phyloP scores from a whole-genome alignment of 1,284 basidiomycete genomes.

The Pyrrhoderma lamaoense region DNA sequence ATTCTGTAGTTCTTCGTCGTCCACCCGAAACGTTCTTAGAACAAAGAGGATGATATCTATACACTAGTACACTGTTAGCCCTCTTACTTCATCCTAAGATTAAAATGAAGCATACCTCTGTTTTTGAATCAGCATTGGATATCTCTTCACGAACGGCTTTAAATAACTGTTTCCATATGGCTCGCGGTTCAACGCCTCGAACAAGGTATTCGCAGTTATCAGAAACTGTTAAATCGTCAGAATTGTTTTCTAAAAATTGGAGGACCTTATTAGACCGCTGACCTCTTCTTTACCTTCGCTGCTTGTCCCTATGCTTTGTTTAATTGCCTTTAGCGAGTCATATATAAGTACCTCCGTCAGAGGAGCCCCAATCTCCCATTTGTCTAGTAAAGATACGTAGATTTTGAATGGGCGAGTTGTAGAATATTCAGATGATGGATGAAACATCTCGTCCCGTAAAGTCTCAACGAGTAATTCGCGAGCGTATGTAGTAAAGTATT shows the following conservation, averaged over 20 bases:
- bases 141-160: slow-evolving; percentile 47
- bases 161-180: slow-evolving; percentile 80
- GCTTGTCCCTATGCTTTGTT: slow-evolving; percentile 44
- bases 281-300: slow-evolving; percentile 59
- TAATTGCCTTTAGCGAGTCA: slow-evolving; percentile 72
- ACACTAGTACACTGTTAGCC: slow-evolving; percentile 34
- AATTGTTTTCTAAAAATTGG: slow-evolving; percentile 12
- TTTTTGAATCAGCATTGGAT: slow-evolving; percentile 31
- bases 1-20: slow-evolving; percentile 76
- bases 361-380: slow-evolving; percentile 89
- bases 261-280: slow-evolving; percentile 20
- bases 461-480: slow-evolving; percentile 64
- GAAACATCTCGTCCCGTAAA: slow-evolving; percentile 70
- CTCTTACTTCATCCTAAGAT: not conserved
- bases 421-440: slow-evolving; percentile 59
- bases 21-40: slow-evolving; percentile 58
- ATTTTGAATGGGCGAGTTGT: slow-evolving; percentile 90
- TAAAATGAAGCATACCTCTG: slow-evolving; percentile 35
- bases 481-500: slow-evolving; percentile 62
- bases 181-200: slow-evolving; percentile 86
- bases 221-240: slow-evolving; percentile 42
- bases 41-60: slow-evolving; percentile 62
- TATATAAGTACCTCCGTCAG: slow-evolving; percentile 76
- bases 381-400: slow-evolving; percentile 91
- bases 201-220: slow-evolving; percentile 84